phyloP scores from a whole-genome alignment of 2,329 filamentous ascomycete species.

The Fusarium sp. region DNA sequence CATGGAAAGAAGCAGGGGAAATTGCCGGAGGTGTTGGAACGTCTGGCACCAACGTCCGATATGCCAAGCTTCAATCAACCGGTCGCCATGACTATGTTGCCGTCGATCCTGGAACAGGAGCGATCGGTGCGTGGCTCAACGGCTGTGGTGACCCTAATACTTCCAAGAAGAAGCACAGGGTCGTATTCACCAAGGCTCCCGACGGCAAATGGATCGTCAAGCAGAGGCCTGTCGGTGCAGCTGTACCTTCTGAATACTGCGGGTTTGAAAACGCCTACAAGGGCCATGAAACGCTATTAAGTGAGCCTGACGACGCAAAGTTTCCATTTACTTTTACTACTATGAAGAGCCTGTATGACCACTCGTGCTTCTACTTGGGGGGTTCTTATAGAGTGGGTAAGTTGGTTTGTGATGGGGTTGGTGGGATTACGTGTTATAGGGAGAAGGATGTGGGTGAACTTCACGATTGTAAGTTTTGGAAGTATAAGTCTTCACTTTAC shows the following conservation, averaged over 20 bases:
- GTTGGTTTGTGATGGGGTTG: conserved; percentile 5
- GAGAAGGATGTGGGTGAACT: background rate
- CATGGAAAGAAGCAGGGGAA: conserved; percentile 7
- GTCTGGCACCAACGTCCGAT: conserved; percentile 16
- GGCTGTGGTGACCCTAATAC: conserved; percentile 1
- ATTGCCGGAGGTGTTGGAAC: conserved; percentile 2
- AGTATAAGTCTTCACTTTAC: background rate
- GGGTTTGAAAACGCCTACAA: too few species aligned
- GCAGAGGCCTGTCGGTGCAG: too few species aligned
- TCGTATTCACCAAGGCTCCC: too few species aligned
- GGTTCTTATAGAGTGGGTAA: background rate
- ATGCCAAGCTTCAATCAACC: background rate
- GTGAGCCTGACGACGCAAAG: too few species aligned
- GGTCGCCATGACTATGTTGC: conserved; percentile 14
- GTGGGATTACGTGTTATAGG: conserved; percentile 4
- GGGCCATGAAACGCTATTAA: too few species aligned
- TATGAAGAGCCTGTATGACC: background rate
- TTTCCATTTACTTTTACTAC: too few species aligned
- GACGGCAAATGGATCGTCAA: too few species aligned
- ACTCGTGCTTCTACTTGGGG: conserved; percentile 2
- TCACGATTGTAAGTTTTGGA: background rate
- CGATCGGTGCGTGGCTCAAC: conserved; percentile 18
- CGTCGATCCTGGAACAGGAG: conserved; percentile 14
- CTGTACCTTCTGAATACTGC: too few species aligned
- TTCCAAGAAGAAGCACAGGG: conserved; percentile 7